These are phyloP conservation scores for Andrographis paniculata DNA, from an alignment of 305 asterid species.

Conservation along the genomic window DNA sequence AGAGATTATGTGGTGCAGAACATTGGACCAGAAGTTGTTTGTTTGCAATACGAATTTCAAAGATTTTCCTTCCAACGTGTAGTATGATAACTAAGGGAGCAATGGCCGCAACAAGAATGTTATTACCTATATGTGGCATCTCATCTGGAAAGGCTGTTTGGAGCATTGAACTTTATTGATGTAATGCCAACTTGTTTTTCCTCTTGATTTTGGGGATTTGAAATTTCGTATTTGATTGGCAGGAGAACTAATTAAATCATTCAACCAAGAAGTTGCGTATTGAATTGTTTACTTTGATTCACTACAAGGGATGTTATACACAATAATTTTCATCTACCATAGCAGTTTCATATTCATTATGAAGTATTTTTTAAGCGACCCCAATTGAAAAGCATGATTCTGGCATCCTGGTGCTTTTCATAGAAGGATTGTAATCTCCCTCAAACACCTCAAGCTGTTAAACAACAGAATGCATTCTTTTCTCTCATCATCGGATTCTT, in stretches of 20 bases:
- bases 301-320: not conserved
- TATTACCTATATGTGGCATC: not conserved
- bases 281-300: not conserved
- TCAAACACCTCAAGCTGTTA: too few species aligned
- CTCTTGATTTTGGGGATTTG: slow-evolving; percentile 1
- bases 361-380: not conserved
- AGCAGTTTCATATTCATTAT: not conserved
- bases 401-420: not conserved
- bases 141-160: not conserved
- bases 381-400: not conserved
- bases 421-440: not conserved
- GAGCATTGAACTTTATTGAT: not conserved
- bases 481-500: not conserved
- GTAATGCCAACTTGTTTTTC: slow-evolving; percentile 1
- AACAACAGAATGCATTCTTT: not conserved
- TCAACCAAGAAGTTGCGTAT: not conserved
- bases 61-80: too few species aligned
- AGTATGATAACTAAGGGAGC: too few species aligned
- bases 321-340: not conserved
- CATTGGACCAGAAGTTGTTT: too few species aligned
- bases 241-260: not conserved
- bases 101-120: not conserved
- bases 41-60: too few species aligned
- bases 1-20: too few species aligned
- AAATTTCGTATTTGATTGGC: slow-evolving; percentile 1